A percentile compares a stretch with the other conserved stretches of the same genome.
Conservation (phyloP, 768 basidiomycete species). For the Lanmaoa rubissima region DNA sequence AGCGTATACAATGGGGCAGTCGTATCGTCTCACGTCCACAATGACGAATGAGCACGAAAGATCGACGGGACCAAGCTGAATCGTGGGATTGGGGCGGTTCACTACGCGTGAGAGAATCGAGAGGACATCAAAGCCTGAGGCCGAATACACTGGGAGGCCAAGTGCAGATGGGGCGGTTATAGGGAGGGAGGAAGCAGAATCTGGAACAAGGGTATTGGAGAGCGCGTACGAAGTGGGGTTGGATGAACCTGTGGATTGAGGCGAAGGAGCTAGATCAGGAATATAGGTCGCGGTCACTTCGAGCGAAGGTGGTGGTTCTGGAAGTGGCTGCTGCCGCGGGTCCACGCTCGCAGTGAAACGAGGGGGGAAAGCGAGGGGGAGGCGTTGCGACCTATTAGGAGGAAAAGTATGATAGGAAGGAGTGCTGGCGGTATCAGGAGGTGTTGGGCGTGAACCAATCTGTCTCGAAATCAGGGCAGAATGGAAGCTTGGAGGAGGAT, state of each 20-base stretch:
- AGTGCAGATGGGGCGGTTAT: conserved; percentile 33
- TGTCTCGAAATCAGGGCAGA: conserved; percentile 19
- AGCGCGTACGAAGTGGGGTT: conserved; percentile 2
- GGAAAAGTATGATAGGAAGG: neutral
- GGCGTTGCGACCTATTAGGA: neutral
- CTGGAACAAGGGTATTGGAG: neutral
- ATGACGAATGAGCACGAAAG: conserved; percentile 91
- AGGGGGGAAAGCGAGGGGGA: neutral
- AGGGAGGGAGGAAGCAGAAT: neutral
- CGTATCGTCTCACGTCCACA: conserved; percentile 76
- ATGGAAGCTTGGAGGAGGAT: conserved; percentile 24
- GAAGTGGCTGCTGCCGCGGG: conserved; percentile 5
- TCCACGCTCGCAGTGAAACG: conserved; percentile 2
- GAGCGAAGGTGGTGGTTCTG: conserved; percentile 2
- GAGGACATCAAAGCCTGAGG: conserved; percentile 88
- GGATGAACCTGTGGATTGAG: conserved; percentile 4
- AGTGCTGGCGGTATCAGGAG: neutral
- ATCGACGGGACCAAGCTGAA: conserved; percentile 89
- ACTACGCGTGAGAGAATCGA: conserved; percentile 78
- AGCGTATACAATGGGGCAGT: conserved; percentile 88
- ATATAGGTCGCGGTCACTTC: conserved; percentile 1
- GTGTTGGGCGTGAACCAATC: neutral
- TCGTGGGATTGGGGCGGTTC: conserved; percentile 66
- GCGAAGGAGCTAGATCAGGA: conserved; percentile 3
- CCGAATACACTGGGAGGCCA: conserved; percentile 72